Evolutionary conservation across 2,329 filamentous ascomycete genomes (phyloP), one percentile per base, ranked within the genome.

Genomic region (Diaporthe eres): DNA sequence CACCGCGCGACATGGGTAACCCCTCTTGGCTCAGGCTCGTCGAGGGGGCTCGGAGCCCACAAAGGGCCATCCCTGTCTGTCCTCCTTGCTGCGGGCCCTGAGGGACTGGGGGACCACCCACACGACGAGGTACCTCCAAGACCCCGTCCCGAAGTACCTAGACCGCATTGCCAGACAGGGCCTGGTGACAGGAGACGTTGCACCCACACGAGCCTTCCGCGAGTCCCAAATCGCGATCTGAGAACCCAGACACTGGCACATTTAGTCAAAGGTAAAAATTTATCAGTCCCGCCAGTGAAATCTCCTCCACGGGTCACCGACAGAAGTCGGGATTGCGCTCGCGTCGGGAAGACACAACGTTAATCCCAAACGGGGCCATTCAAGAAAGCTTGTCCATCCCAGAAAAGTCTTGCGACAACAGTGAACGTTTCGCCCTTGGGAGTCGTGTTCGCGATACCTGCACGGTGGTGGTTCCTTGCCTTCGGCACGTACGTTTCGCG

Each of bases 161-260:
- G 47, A 68, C 65, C 65, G 31, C 65, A 28, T 68, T 34, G 47
- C 65, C 65, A 53, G 47, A n/a, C 65, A 55, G 65, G 65, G 44
- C 34, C 49, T 55, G 65, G 65, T 42, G 49, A 70, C 65, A 70
- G 49, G 65, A 70, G 65, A 28, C n/a, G 65, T 70, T 70, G 49
- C n/a, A 31, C 49, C 34, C 47, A 55, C 34, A 42, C 15, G 34
- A 39, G 49, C 34, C n/a, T 39, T 55, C 47, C n/a, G 44, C 65
- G 34, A 55, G 65, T 39, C 13, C 63, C 47, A 53, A 39, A 53
- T 68, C 63, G 47, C 47, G 44, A 68, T 68, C 63, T 39, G 31
- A 53, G 63, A n/a, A 39, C 31, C 31, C 63, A 67, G 63, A 37
- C 65, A 53, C 47, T 53, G 65, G 65, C 47, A 39, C 31, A 39